phyloP scores from a whole-genome alignment of 139 green algal genomes.

The Auxenochlorella protothecoides region DNA sequence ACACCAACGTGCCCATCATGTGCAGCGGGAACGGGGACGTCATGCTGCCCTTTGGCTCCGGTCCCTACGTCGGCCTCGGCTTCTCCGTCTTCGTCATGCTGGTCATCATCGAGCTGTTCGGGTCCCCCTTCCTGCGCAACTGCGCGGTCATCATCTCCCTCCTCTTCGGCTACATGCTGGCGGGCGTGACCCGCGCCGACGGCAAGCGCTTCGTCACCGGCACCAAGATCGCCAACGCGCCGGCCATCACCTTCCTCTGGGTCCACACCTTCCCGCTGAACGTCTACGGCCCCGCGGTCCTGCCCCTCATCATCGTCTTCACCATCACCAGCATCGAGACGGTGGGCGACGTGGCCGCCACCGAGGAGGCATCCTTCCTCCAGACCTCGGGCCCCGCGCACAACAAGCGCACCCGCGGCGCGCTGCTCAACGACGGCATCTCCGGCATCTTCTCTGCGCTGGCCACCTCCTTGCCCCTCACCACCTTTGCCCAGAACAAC shows the following conservation, averaged over 20 bases:
- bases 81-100: neutral
- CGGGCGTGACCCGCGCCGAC: constrained; percentile 20
- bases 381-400: constrained; percentile 17
- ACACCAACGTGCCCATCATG: neutral
- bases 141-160: constrained; percentile 33
- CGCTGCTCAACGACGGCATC: constrained; percentile 45
- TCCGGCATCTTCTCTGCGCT: constrained; percentile 47
- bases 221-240: constrained; percentile 33
- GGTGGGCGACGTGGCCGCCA: constrained; percentile 65
- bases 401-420: constrained; percentile 42
- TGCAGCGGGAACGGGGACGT: constrained; percentile 49
- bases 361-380: constrained; percentile 45
- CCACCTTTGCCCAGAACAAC: constrained; percentile 75
- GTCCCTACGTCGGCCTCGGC: constrained; percentile 42
- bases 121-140: constrained; percentile 66
- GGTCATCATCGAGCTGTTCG: constrained; percentile 15
- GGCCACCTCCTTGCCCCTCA: constrained; percentile 45
- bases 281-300: neutral
- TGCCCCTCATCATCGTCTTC: constrained; percentile 21
- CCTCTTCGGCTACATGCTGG: constrained; percentile 43
- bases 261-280: constrained; percentile 49
- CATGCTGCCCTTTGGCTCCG: constrained; percentile 41
- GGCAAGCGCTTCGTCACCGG: constrained; percentile 36
- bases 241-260: constrained; percentile 69
- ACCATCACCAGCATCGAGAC: constrained; percentile 49